A percentile compares a stretch with the other conserved stretches of the same genome.
phyloP scores from a whole-genome alignment of 768 basidiomycete genomes.

The Pulveroboletus frians region DNA sequence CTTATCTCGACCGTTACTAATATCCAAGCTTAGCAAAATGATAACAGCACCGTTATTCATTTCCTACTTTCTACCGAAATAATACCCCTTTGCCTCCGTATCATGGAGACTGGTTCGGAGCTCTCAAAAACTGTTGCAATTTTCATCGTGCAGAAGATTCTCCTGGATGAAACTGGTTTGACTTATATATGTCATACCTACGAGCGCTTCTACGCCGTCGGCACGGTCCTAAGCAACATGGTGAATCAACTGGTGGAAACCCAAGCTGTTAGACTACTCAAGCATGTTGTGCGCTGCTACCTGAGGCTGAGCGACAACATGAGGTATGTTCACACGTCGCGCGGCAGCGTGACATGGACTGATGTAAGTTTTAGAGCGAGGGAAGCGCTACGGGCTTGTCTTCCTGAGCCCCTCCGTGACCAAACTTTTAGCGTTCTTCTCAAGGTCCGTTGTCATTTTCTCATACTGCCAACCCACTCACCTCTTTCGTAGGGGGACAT shows the following conservation, averaged over 20 bases:
- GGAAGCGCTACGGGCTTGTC: constrained; percentile 90
- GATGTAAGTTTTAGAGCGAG: constrained; percentile 59
- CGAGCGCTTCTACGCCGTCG: constrained; percentile 98
- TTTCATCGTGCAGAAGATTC: constrained; percentile 98
- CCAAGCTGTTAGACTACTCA: constrained; percentile 91
- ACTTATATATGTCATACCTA: constrained; percentile 99
- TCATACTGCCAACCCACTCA: constrained; percentile 10
- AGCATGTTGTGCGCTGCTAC: constrained; percentile 98
- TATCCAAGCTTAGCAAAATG: constrained; percentile 76
- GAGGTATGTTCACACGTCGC: constrained; percentile 49
- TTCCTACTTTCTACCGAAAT: constrained; percentile 99
- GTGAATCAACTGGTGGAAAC: constrained; percentile 97
- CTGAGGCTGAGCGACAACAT: constrained; percentile 93
- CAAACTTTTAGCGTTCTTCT: constrained; percentile 87
- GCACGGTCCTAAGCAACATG: constrained; percentile 98
- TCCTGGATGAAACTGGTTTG: constrained; percentile 94
- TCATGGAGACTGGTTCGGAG: constrained; percentile 99
- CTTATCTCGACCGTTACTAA: constrained; percentile 9
- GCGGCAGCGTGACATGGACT: constrained; percentile 1
- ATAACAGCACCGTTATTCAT: constrained; percentile 98
- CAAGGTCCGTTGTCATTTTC: constrained; percentile 51
- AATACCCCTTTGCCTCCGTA: constrained; percentile 96
- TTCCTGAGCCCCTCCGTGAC: constrained; percentile 93
- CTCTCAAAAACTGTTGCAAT: constrained; percentile 98
- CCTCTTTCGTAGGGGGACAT: constrained; percentile 70